Percentiles rank a stretch among this genome's conserved stretches.
phyloP scores from a whole-genome alignment of 805 yeast genomes.

The Wickerhamiella occidentalis region DNA sequence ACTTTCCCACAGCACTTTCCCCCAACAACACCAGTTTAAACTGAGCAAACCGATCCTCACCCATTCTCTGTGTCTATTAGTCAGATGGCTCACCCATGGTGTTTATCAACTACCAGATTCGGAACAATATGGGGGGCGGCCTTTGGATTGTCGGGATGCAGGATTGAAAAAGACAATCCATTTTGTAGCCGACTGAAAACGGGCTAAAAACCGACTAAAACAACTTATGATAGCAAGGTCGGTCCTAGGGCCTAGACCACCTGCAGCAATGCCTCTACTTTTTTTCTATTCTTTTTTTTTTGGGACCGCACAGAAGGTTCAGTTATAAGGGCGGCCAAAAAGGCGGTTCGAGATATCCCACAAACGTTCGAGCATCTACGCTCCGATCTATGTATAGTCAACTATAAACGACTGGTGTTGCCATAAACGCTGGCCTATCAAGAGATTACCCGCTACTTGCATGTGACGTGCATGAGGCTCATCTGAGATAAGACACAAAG shows the following conservation, averaged over 20 bases:
- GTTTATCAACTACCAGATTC: neutral
- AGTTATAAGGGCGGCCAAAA: too few species aligned
- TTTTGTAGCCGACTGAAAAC: too few species aligned
- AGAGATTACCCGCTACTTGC: neutral
- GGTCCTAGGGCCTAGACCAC: too few species aligned
- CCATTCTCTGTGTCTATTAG: constrained; percentile 3
- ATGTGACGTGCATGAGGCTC: neutral
- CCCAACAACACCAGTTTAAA: constrained; percentile 62
- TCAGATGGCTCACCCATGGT: neutral
- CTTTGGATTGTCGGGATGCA: too few species aligned
- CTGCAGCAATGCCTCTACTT: too few species aligned
- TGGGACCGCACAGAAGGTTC: too few species aligned
- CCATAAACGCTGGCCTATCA: neutral
- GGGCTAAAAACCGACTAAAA: too few species aligned
- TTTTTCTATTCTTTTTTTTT: too few species aligned
- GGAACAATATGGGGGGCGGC: neutral
- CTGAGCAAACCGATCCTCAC: constrained; percentile 32
- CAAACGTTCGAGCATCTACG: too few species aligned
- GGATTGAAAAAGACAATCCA: too few species aligned
- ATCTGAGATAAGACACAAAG: neutral
- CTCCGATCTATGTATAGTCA: neutral
- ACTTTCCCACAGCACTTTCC: constrained; percentile 75
- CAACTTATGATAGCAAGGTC: too few species aligned
- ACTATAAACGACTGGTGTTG: neutral
- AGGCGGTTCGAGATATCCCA: too few species aligned